Evolutionary conservation across 2,329 filamentous ascomycete genomes (phyloP).

Genomic region (Epicoccum sorghinum): DNA sequence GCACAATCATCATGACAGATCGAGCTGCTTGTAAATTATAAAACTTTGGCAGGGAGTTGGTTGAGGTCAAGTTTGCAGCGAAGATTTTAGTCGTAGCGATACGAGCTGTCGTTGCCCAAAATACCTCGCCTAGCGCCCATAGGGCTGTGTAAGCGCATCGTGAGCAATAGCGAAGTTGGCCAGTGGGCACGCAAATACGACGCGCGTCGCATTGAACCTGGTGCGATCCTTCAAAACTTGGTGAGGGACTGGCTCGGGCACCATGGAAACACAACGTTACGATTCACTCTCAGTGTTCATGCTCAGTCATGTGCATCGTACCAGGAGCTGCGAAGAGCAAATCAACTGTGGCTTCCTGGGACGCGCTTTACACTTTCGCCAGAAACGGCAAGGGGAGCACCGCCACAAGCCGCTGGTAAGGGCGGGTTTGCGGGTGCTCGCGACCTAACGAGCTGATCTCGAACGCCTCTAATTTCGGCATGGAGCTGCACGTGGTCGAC

Average conservation of each 20-base stretch:
- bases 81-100: neutral
- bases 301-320: conserved; percentile 20
- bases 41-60: neutral
- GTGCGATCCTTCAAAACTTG: conserved; percentile 19
- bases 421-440: conserved; percentile 19
- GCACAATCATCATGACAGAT: too few species aligned
- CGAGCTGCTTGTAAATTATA: neutral
- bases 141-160: conserved; percentile 24
- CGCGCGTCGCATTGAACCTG: conserved; percentile 32
- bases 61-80: neutral
- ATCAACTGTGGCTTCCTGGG: conserved; percentile 11
- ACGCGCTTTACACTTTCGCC: conserved; percentile 11
- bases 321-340: conserved; percentile 6
- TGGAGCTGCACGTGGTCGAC: conserved; percentile 38
- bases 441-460: conserved; percentile 36
- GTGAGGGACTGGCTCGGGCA: conserved; percentile 7
- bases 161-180: conserved; percentile 13
- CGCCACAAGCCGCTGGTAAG: conserved; percentile 17
- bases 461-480: conserved; percentile 34
- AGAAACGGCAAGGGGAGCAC: conserved; percentile 12
- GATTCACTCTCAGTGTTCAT: conserved; percentile 3
- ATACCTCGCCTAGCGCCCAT: conserved; percentile 17
- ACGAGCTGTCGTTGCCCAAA: conserved; percentile 13
- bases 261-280: conserved; percentile 1
- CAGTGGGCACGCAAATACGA: conserved; percentile 33